Evolutionary conservation across 805 yeast species (phyloP), one percentile per base, ranked within the genome.

Genomic region (Phaffomyces opuntiae): DNA sequence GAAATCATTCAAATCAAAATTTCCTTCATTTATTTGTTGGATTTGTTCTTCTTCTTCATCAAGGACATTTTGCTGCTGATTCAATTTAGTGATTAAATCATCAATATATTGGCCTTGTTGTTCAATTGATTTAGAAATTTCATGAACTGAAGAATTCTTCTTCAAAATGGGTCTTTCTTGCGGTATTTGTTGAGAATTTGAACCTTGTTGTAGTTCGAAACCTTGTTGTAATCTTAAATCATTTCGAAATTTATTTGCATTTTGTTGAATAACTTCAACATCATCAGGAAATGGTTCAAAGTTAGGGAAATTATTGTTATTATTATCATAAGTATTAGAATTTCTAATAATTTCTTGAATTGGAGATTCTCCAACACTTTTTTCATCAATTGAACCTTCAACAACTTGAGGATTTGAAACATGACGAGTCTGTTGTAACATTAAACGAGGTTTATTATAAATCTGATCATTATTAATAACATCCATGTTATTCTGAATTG

Each of bases 21-120:
- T 47, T 2, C 42, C 40, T 17, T 19, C 37, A 17, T 17, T 17
- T 3, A 24, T 24, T 33, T 33, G 19, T 16, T 33, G 21, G 13
- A 29, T 29, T 29, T 21, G 24, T 21, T 29, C 31, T 29, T 29
- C 31, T 29, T 29, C 31, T 11, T 29, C 31, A 11, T 29, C 31
- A 5, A 29, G 13, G 7, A 29, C 13, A 11, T 9, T 32, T 37
- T 49, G 50, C 9, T 47, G 48, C 9, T 41, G 43, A 24, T 52
- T 56, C 1, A 59, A 32, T 31, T 51, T 40, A 2, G 52, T 21
- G 3, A 59, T 54, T 19, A 59, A 42, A 25, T 59, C 62, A 37
- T 59, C 53, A n/a, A 59, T 53, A 9, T 51, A 50, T 19, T 53
- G 55, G 1, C 56, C 63, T 35, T 59, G 62, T 39, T 53, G 54